Percentiles rank a stretch among this genome's conserved stretches.
Evolutionary conservation across 2,329 filamentous ascomycete genomes (phyloP).

Genomic region (Amauroascus verrucosus): DNA sequence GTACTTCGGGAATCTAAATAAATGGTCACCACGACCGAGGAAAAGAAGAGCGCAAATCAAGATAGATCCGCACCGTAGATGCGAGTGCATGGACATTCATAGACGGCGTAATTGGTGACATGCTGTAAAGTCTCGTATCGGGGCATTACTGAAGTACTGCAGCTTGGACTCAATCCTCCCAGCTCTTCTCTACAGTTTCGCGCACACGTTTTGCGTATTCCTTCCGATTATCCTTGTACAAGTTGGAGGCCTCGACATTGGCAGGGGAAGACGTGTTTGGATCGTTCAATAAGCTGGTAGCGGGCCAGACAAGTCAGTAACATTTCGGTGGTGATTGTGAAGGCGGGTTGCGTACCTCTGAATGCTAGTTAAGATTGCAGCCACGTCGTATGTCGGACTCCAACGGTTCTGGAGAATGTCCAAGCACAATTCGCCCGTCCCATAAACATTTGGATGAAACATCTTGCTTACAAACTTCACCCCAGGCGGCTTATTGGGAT

Average conservation of each 20-base stretch:
- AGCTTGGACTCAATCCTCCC: conserved; percentile 64
- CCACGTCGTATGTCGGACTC: conserved; percentile 98
- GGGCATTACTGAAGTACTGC: background rate
- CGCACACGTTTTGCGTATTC: conserved; percentile 92
- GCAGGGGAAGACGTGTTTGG: conserved; percentile 97
- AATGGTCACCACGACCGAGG: background rate
- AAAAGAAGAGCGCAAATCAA: background rate
- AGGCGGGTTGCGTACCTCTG: conserved; percentile 58
- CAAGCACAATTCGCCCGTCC: conserved; percentile 87
- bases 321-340: background rate
- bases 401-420: conserved; percentile 97
- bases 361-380: conserved; percentile 91
- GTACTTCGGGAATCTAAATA: background rate
- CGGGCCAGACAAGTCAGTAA: conserved; percentile 4
- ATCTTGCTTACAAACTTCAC: conserved; percentile 99
- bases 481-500: conserved; percentile 93
- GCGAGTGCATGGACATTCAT: background rate
- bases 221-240: conserved; percentile 96
- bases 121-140: background rate
- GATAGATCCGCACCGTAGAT: background rate
- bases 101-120: background rate
- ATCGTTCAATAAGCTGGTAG: conserved; percentile 75
- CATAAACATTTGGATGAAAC: conserved; percentile 99
- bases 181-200: conserved; percentile 98
- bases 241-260: conserved; percentile 93